Evolutionary conservation across 768 basidiomycete genomes (phyloP), one percentile per base, ranked within the genome.

Genomic region (Auriscalpium orientale): DNA sequence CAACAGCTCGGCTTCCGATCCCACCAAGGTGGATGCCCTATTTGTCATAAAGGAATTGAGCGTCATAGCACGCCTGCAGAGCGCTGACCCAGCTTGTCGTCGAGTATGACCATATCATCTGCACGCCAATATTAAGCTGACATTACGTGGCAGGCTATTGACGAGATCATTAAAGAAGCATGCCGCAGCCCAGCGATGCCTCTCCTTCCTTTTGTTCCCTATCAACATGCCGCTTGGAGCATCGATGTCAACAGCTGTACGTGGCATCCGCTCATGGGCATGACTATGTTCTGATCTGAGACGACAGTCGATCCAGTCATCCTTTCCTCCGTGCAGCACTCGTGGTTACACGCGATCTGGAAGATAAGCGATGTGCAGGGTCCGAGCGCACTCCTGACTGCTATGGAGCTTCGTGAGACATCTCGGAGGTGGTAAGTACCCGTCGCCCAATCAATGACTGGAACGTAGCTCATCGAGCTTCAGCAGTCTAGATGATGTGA

Each of bases 211-310:
- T 67, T 85, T 37, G 69, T 78, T 12, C 65, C 74, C 0, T 83
- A 83, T 62, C 81, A 81, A 58, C 83, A 84, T 58, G 66, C 82
- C n/a, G 43, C 76, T 34, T 87, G 85, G 86, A 58, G 70, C 9
- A 56, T 67, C 18, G 72, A 77, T 33, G 71, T 70, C 6, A 66
- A 60, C 34, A 63, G 67, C 59, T 64, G 85, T 85, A 59, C 57
- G 75, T 59, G 48, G 7, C 48, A 20, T n/a, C 45, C 10, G 35
- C 20, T 16, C 8, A 44, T 33, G 13, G 12, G 12, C 10, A 18
- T 33, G 18, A 22, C 5, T 33, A 8, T 37, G 8, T 11, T 1
- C 20, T 33, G 15, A 34, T 28, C 20, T 4, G 9, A 12, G 15
- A 44, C 33, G 53, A 53, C 35, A 43, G 48, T 49, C 18, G 37